A percentile compares a stretch with the other conserved stretches of the same genome.
Conservation (phyloP, 495 filamentous ascomycete species). For the Penicillium odoratum region DNA sequence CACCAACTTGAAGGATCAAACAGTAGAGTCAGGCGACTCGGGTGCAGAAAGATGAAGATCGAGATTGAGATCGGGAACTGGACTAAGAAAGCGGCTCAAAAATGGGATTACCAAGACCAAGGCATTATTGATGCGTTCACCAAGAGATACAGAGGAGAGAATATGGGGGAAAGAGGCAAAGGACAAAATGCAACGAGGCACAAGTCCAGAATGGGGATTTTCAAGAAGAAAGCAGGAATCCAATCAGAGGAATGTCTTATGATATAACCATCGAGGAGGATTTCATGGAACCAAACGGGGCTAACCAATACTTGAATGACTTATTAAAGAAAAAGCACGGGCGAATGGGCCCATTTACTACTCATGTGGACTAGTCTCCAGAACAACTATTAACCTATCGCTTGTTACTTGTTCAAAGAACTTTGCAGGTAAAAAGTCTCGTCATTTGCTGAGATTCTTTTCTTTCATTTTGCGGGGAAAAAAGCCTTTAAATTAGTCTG, state of each 20-base stretch:
- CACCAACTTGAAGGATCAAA: not conserved
- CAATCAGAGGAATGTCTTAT: not conserved
- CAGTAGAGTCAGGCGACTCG: too few species aligned
- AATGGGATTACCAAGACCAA: not conserved
- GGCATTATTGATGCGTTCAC: too few species aligned
- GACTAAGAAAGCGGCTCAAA: not conserved
- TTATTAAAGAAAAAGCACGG: not conserved
- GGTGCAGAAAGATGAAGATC: too few species aligned
- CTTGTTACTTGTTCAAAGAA: not conserved
- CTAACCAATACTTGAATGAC: not conserved
- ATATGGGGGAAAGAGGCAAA: not conserved
- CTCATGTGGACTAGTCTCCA: not conserved
- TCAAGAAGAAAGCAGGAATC: not conserved
- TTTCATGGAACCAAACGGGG: not conserved
- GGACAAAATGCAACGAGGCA: not conserved
- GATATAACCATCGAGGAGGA: not conserved
- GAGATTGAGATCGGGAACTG: not conserved
- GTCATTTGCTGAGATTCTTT: not conserved
- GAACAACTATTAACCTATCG: not conserved
- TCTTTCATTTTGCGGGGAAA: conserved; percentile 18
- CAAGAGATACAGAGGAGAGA: not conserved
- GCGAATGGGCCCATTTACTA: not conserved
- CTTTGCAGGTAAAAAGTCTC: too few species aligned
- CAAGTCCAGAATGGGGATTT: too few species aligned
- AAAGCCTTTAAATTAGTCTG: not conserved